Evolutionary conservation across 768 basidiomycete species (phyloP), one percentile per base, ranked within the genome.

Genomic region (Nevesoporus exiguus): DNA sequence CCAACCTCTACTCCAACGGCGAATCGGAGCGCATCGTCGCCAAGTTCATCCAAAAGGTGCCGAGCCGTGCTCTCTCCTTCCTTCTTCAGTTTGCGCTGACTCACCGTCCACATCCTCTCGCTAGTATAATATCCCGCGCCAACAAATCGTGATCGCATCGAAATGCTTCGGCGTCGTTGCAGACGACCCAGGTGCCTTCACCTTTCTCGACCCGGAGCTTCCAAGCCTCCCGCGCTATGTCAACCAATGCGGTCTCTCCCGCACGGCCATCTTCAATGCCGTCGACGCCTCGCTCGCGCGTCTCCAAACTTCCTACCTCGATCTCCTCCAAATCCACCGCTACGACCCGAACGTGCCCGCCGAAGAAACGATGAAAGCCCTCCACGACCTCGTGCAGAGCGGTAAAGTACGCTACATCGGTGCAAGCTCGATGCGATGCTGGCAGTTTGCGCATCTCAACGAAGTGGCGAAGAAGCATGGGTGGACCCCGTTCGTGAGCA

Each of bases 401-500:
- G 77, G 80, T 15, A 77, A 77, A 58, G 80, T 78, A 21, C 66
- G 80, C 34, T 82, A 81, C 57, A 74, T 80, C 33, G 78, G 77
- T 3, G 76, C 74, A 3, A 77, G 75, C 49, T 76, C 74, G 42
- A 76, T 79, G 75, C 65, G 71, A 8, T 63, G 75, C 14, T 80
- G 76, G 77, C 72, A 79, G 43, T 76, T 79, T 36, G 70, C 72
- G 13, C 57, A 70, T 51, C 63, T 80, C 63, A 76, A 79, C 51
- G 71, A 75, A 29, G 71, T 76, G 3, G 80, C 80, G 7, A 66
- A 67, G 31, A 66, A 67, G 48, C 65, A 78, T 19, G 73, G 74
- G 6, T 79, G 80, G 73, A 81, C 81, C 7, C 76, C 71, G 54
- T 83, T 83, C 57, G 71, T 80, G 42, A 77, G 78, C 53, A 80